Conservation (phyloP, 2,329 filamentous ascomycete genomes). For the Arthrobotrys sphaeroides region DNA sequence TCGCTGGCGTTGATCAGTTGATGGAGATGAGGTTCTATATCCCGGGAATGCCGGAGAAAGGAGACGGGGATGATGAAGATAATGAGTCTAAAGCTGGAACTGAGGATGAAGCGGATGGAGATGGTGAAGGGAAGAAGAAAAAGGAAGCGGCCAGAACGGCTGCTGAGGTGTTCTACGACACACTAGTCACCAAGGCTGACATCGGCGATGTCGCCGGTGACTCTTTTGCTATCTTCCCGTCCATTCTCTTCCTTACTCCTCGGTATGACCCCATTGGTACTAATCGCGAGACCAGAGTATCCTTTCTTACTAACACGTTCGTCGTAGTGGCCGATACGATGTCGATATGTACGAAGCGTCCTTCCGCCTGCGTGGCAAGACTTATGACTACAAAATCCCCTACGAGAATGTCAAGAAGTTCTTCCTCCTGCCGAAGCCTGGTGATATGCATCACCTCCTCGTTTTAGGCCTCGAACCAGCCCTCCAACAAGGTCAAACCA, state of each 20-base stretch:
- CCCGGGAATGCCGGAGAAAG: conserved; percentile 82
- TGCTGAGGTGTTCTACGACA: conserved; percentile 97
- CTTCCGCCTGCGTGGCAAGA: conserved; percentile 96
- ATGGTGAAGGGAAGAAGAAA: conserved; percentile 71
- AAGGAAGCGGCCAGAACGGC: conserved; percentile 91
- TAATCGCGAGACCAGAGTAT: conserved; percentile 16
- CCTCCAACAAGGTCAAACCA: conserved; percentile 93
- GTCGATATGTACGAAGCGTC: conserved; percentile 99
- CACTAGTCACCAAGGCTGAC: conserved; percentile 96
- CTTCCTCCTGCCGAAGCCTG: conserved; percentile 97
- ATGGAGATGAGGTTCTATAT: conserved; percentile 99
- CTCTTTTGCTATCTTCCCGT: conserved; percentile 95
- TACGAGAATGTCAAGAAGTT: conserved; percentile 99
- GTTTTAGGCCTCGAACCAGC: conserved; percentile 94
- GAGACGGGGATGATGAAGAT: conserved; percentile 64
- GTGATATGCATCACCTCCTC: conserved; percentile 94
- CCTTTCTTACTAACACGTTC: conserved; percentile 57
- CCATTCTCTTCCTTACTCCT: conserved; percentile 95
- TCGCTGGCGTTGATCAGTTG: conserved; percentile 87
- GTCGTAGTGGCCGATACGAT: conserved; percentile 96
- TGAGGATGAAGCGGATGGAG: conserved; percentile 56
- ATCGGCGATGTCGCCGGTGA: conserved; percentile 99
- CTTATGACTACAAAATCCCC: conserved; percentile 99
- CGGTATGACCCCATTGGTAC: conserved; percentile 69
- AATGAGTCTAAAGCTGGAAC: conserved; percentile 44